These are phyloP conservation scores for Candida palmyrensis DNA, from an alignment of 805 yeast genomes.

Conservation along the genomic window DNA sequence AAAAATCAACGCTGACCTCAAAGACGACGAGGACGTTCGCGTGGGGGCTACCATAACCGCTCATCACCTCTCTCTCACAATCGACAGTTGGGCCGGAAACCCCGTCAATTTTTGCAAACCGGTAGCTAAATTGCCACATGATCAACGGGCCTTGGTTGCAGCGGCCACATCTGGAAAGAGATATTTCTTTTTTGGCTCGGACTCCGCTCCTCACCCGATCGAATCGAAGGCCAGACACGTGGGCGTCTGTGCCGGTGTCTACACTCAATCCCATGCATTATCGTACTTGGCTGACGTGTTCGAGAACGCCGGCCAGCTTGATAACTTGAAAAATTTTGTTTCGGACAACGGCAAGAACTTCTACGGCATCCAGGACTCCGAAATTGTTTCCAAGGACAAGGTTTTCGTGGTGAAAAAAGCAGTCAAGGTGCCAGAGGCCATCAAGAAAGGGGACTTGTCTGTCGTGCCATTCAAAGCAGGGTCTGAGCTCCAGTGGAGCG, in stretches of 20 bases:
- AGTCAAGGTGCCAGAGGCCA: slow-evolving; percentile 53
- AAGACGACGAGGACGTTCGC: slow-evolving; percentile 31
- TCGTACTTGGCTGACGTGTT: slow-evolving; percentile 85
- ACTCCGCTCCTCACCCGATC: slow-evolving; percentile 95
- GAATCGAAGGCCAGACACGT: slow-evolving; percentile 67
- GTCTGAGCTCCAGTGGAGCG: slow-evolving; percentile 61
- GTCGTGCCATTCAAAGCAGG: slow-evolving; percentile 87
- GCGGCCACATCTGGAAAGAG: slow-evolving; percentile 93
- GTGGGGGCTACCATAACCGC: slow-evolving; percentile 96
- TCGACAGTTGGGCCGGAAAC: slow-evolving; percentile 96
- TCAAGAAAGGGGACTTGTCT: slow-evolving; percentile 40
- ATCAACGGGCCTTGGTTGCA: slow-evolving; percentile 68
- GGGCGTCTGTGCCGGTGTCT: slow-evolving; percentile 98
- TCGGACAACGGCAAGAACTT: slow-evolving; percentile 67
- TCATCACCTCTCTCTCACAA: slow-evolving; percentile 83
- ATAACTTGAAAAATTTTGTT: slow-evolving; percentile 68
- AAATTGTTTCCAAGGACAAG: slow-evolving; percentile 38
- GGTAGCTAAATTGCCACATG: slow-evolving; percentile 89
- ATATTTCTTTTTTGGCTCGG: slow-evolving; percentile 94
- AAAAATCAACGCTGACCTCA: slow-evolving; percentile 47
- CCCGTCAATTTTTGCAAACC: slow-evolving; percentile 96
- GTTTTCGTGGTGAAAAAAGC: slow-evolving; percentile 52
- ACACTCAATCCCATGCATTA: slow-evolving; percentile 78
- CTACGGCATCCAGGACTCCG: slow-evolving; percentile 51
- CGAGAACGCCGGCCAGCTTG: slow-evolving; percentile 58